A percentile compares a stretch with the other conserved stretches of the same genome.
Conservation (phyloP, 768 basidiomycete genomes). For the Albatrellus ellisii region DNA sequence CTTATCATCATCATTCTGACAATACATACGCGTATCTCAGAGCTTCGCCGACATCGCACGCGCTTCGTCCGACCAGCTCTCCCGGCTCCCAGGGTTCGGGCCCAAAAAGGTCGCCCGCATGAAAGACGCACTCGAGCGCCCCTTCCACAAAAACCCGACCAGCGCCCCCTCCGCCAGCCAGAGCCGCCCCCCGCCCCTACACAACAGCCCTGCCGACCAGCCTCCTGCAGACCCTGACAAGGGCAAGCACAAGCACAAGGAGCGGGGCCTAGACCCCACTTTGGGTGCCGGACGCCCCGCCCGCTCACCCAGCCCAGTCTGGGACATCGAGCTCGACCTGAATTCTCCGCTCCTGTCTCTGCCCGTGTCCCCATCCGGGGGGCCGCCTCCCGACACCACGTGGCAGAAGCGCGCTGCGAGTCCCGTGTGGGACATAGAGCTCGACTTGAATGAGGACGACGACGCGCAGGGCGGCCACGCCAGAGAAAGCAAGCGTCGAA, state of each 20-base stretch:
- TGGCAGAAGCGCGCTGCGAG: neutral
- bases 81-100: conserved; percentile 84
- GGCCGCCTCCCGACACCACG: neutral
- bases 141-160: conserved; percentile 62
- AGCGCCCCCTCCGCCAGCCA: conserved; percentile 18
- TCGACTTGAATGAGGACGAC: conserved; percentile 4
- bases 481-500: too few relatives aligned
- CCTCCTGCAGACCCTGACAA: neutral
- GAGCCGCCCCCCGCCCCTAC: conserved; percentile 1
- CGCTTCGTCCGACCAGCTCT: conserved; percentile 60
- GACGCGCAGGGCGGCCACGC: conserved; percentile 5
- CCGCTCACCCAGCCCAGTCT: conserved; percentile 38
- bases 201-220: neutral
- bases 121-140: conserved; percentile 83
- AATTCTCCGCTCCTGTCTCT: neutral
- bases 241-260: conserved; percentile 15
- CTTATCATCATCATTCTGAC: too few relatives aligned
- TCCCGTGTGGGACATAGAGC: neutral
- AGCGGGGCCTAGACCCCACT: neutral
- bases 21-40: conserved; percentile 30
- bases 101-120: conserved; percentile 88
- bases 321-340: conserved; percentile 23
- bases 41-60: conserved; percentile 75
- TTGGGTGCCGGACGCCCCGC: neutral
- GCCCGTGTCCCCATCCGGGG: neutral